phyloP scores from a whole-genome alignment of 805 yeast genomes.

The Candida broadrunensis region DNA sequence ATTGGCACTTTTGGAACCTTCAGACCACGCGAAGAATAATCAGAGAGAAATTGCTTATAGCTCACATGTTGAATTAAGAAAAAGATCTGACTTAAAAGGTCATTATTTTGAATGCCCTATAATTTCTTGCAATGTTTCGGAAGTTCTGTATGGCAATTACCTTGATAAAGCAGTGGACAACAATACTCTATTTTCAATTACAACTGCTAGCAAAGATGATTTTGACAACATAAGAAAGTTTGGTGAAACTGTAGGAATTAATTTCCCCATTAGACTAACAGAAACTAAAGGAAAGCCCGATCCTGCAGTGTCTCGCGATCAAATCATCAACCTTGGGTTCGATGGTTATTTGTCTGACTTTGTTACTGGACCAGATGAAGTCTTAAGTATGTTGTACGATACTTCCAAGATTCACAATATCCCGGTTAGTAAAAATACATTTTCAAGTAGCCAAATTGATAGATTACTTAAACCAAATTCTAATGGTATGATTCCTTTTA shows the following conservation, averaged over 20 bases:
- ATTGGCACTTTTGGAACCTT: constrained; percentile 41
- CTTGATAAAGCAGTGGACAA: constrained; percentile 56
- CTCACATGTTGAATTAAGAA: constrained; percentile 40
- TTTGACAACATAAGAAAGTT: constrained; percentile 42
- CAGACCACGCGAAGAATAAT: constrained; percentile 24
- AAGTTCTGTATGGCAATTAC: constrained; percentile 48
- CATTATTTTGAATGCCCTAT: constrained; percentile 73
- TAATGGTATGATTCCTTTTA: constrained; percentile 45
- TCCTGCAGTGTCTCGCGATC: constrained; percentile 19
- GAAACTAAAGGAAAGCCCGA: constrained; percentile 14
- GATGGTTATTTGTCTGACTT: constrained; percentile 77
- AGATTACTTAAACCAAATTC: constrained; percentile 24
- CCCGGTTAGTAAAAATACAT: constrained; percentile 57
- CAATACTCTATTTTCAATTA: constrained; percentile 58
- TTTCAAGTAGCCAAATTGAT: constrained; percentile 39
- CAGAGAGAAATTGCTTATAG: constrained; percentile 39
- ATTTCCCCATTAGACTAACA: constrained; percentile 57
- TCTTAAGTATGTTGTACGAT: constrained; percentile 69
- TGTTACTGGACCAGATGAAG: constrained; percentile 68
- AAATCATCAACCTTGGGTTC: constrained; percentile 57
- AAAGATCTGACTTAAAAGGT: constrained; percentile 32
- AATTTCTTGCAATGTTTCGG: constrained; percentile 55
- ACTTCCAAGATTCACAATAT: constrained; percentile 45
- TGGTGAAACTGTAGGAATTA: constrained; percentile 26
- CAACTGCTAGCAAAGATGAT: constrained; percentile 52